Evolutionary conservation across 2,329 filamentous ascomycete genomes (phyloP), one percentile per base, ranked within the genome.

Genomic region (Colletotrichum coccodes): DNA sequence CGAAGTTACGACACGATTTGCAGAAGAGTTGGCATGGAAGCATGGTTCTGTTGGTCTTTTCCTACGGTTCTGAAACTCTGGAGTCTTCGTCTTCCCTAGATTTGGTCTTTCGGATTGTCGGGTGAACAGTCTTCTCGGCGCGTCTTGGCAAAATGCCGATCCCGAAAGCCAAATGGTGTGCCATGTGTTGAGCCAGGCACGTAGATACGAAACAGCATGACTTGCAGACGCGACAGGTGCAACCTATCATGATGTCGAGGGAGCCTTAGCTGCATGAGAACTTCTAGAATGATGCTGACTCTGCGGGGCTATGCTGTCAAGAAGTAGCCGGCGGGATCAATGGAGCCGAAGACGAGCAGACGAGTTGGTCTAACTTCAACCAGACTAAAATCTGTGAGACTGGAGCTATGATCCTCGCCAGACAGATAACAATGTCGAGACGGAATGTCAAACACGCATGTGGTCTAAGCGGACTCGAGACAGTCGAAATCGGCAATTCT

Each of bases 121-220:
- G 36, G 52, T 46, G 50, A 62, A 63, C 58, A 36, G 26, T 50
- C 30, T 21, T 44, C 64, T 67, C 58, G 64, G 42, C 60, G 52
- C 42, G n/a, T 21, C n/a, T 58, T 68, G 46, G 46, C 53, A 56
- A 40, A 18, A 40, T 23, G 52, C 38, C 53, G 60, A 54, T 42
- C 26, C 59, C 38, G 60, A 68, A 16, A 23, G n/a, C 18, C 16
- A 36, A 18, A 18, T 14, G 30, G 28, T 44, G 32, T 52, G 23
- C n/a, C n/a, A 11, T 44, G 18, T 18, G 9, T 12, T 26, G 14
- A 50, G 14, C 28, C 18, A 23, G 30, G 32, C 36, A 36, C 36
- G 18, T 28, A 26, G 42, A 21, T 40, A 49, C 16, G 26, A 58
- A 34, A 34, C 36, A 47, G 38, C 52, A 58, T 36, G 60, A 23